Evolutionary conservation across 805 yeast genomes (phyloP).

Genomic region (Sugiyamaella chiloensis): DNA sequence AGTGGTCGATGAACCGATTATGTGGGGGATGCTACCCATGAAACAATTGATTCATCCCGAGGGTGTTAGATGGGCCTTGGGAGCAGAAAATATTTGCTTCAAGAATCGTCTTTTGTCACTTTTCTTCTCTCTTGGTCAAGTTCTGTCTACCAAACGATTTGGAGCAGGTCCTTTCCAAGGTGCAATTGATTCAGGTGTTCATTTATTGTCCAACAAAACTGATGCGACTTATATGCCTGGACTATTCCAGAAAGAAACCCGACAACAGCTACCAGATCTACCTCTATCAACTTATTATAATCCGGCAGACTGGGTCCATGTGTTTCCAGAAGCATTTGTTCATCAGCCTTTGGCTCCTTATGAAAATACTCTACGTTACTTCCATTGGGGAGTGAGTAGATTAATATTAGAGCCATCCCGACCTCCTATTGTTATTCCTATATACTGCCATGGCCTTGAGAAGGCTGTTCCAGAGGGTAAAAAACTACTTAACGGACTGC

Average conservation of each 20-base stretch:
- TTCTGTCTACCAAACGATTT: slow-evolving; percentile 80
- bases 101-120: slow-evolving; percentile 25
- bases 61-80: slow-evolving; percentile 87
- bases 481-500: slow-evolving; percentile 43
- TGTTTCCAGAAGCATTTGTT: slow-evolving; percentile 94
- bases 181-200: slow-evolving; percentile 79
- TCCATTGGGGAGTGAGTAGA: slow-evolving; percentile 93
- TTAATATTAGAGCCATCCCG: slow-evolving; percentile 75
- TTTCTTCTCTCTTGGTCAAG: slow-evolving; percentile 85
- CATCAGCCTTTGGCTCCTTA: slow-evolving; percentile 68
- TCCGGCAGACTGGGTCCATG: slow-evolving; percentile 69
- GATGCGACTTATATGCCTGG: neutral
- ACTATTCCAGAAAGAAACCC: neutral
- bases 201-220: slow-evolving; percentile 50
- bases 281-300: neutral
- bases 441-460: slow-evolving; percentile 83
- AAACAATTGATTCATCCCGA: slow-evolving; percentile 58
- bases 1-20: slow-evolving; percentile 76
- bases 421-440: slow-evolving; percentile 85
- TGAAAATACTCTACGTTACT: slow-evolving; percentile 84
- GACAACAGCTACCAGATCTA: neutral
- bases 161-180: slow-evolving; percentile 94
- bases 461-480: slow-evolving; percentile 75
- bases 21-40: slow-evolving; percentile 85
- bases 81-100: slow-evolving; percentile 89